A percentile compares a stretch with the other conserved stretches of the same genome.
phyloP scores from a whole-genome alignment of 2,329 filamentous ascomycete genomes.

The Dendryphion nanum region DNA sequence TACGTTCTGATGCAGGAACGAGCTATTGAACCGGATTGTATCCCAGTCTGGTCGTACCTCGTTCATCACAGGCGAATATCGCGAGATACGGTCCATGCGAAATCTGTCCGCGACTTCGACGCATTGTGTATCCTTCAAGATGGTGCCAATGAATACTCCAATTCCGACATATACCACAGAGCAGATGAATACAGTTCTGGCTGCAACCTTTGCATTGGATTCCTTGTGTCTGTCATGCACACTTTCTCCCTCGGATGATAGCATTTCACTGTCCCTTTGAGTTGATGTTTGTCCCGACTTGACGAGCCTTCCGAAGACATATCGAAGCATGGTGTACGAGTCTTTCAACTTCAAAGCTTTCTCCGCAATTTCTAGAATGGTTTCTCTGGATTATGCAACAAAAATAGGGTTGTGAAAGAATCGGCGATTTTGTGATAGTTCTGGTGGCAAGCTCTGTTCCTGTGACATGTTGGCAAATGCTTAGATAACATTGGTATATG shows the following conservation, averaged over 20 bases:
- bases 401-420: too few species aligned
- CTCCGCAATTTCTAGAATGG: too few species aligned
- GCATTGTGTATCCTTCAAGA: constrained; percentile 1
- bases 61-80: constrained; percentile 35
- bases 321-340: too few species aligned
- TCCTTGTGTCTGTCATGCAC: background rate
- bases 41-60: constrained; percentile 45
- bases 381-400: too few species aligned
- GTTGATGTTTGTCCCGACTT: background rate
- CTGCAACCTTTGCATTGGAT: background rate
- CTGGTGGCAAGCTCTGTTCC: too few species aligned
- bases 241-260: background rate
- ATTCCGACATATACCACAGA: background rate
- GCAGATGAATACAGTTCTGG: background rate
- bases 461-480: too few species aligned
- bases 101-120: constrained; percentile 20
- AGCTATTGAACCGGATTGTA: constrained; percentile 53
- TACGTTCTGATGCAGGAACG: constrained; percentile 54
- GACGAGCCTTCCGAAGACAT: background rate
- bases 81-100: constrained; percentile 27
- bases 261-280: background rate
- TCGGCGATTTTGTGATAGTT: too few species aligned
- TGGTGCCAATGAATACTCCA: background rate
- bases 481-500: too few species aligned
- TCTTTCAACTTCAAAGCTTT: too few species aligned